phyloP scores from a whole-genome alignment of 2,329 filamentous ascomycete species.

The Penicillium rolfsii region DNA sequence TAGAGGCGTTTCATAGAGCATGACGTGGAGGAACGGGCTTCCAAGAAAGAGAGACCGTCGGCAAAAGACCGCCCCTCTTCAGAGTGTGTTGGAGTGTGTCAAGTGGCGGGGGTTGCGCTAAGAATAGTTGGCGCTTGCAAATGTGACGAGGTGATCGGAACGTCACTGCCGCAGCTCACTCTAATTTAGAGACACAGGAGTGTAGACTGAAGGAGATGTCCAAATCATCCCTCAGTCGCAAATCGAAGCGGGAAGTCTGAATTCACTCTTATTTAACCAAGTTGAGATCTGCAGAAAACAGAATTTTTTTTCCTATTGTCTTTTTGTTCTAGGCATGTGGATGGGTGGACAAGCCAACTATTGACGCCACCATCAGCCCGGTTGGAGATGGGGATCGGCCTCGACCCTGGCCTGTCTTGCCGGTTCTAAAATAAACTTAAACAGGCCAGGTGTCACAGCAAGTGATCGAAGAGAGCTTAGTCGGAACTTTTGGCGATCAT shows the following conservation, averaged over 20 bases:
- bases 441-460: conserved; percentile 7
- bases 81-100: neutral
- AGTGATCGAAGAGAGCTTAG: neutral
- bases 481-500: neutral
- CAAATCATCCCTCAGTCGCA: neutral
- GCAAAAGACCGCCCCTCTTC: neutral
- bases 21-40: conserved; percentile 6
- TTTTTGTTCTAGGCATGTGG: neutral
- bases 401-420: conserved; percentile 6
- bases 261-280: neutral
- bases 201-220: neutral
- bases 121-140: conserved; percentile 29
- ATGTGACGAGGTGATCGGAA: conserved; percentile 13
- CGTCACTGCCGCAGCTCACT: neutral
- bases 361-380: conserved; percentile 26
- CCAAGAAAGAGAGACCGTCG: conserved; percentile 1
- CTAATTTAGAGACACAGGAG: no score
- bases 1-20: conserved; percentile 17
- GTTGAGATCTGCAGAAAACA: neutral
- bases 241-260: neutral
- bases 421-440: conserved; percentile 22
- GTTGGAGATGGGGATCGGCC: conserved; percentile 22
- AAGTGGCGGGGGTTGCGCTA: conserved; percentile 24
- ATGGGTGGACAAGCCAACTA: conserved; percentile 17
- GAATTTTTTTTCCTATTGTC: conserved; percentile 5